phyloP scores from a whole-genome alignment of 1,284 basidiomycete species.

The Pholiota adiposa region DNA sequence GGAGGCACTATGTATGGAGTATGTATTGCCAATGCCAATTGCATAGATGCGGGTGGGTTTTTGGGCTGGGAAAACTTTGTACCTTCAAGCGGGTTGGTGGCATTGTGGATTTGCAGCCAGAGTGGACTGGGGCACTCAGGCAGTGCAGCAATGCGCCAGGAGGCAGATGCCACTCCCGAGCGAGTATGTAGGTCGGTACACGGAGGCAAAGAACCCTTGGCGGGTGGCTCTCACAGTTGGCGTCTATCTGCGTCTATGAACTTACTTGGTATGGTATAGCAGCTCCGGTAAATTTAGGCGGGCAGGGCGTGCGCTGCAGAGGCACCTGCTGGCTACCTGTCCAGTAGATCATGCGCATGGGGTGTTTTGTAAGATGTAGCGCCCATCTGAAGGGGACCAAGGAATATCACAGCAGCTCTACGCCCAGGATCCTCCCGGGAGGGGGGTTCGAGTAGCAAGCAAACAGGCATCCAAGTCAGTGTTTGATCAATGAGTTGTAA shows the following conservation, averaged over 20 bases:
- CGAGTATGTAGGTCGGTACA: too few species aligned
- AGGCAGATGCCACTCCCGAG: background rate
- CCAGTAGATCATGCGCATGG: too few species aligned
- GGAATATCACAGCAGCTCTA: background rate
- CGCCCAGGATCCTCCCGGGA: background rate
- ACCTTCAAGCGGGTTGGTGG: background rate
- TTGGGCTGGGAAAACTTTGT: background rate
- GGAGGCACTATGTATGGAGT: background rate
- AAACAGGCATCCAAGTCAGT: too few species aligned
- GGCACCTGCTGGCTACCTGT: background rate
- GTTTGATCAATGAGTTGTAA: too few species aligned
- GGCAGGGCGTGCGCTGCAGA: background rate
- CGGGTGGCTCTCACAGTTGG: background rate
- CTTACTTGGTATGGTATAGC: background rate
- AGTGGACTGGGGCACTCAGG: too few species aligned
- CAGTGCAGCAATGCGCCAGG: background rate
- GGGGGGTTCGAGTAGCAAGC: too few species aligned
- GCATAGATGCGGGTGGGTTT: background rate
- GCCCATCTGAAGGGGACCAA: background rate
- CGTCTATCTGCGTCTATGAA: background rate
- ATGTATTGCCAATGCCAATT: too few species aligned
- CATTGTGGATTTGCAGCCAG: too few species aligned
- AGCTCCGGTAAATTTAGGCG: too few species aligned
- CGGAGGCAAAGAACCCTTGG: too few species aligned
- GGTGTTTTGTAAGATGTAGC: background rate